A percentile compares a stretch with the other conserved stretches of the same genome.
Evolutionary conservation across 306 rosid genomes (phyloP).

Genomic region (Canavalia ensiformis): DNA sequence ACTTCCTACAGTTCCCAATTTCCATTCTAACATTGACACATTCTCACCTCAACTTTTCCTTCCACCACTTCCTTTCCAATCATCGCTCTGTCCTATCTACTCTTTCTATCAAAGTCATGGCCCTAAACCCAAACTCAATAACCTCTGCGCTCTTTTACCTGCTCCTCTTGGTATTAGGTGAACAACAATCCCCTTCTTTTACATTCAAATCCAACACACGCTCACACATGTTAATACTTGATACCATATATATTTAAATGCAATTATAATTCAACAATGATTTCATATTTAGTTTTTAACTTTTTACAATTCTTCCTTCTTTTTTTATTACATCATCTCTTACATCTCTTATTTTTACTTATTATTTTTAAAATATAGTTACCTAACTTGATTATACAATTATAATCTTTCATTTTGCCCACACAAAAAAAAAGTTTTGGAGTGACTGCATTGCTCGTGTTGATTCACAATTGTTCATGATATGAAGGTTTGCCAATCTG

Average conservation of each 20-base stretch:
- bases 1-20: not conserved
- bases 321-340: too few relatives aligned
- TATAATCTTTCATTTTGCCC: too few relatives aligned
- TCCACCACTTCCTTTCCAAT: not conserved
- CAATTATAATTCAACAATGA: too few relatives aligned
- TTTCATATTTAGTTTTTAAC: too few relatives aligned
- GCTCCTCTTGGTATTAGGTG: slow-evolving; percentile 55
- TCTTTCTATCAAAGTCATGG: slow-evolving; percentile 46
- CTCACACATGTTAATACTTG: not conserved
- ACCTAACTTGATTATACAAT: too few relatives aligned
- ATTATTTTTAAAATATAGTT: too few relatives aligned
- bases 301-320: too few relatives aligned
- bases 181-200: not conserved
- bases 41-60: not conserved
- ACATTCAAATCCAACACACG: not conserved
- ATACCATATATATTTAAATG: not conserved
- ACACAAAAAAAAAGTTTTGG: too few relatives aligned
- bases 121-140: slow-evolving; percentile 31
- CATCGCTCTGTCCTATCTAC: not conserved
- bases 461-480: too few relatives aligned
- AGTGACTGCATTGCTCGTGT: too few relatives aligned
- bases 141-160: slow-evolving; percentile 41
- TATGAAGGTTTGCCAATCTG: too few relatives aligned
- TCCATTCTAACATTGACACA: not conserved
- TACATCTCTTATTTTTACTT: too few relatives aligned